Conservation (phyloP, 139 green algal genomes). For the Chlorella vulgaris region DNA sequence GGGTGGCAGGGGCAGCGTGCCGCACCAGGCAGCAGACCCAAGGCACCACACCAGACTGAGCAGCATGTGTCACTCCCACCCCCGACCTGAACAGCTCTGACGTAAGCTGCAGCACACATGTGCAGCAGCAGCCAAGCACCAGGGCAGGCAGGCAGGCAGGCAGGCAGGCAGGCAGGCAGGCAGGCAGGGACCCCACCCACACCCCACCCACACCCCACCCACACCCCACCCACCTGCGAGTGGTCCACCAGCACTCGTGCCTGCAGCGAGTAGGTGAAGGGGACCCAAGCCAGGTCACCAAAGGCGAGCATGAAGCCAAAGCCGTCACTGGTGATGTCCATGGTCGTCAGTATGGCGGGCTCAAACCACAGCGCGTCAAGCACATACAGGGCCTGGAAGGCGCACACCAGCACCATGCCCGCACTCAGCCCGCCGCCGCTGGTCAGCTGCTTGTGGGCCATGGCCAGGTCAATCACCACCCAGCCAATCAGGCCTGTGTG, state of each 20-base stretch:
- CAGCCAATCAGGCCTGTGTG: constrained; percentile 54
- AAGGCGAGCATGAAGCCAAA: constrained; percentile 99
- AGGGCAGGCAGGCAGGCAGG: no score
- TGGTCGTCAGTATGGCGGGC: constrained; percentile 90
- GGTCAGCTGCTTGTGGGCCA: constrained; percentile 73
- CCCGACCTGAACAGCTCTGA: no score
- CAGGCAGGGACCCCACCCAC: neutral
- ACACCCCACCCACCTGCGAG: constrained; percentile 39
- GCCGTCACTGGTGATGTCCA: constrained; percentile 98
- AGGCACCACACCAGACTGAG: no score
- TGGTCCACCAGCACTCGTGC: constrained; percentile 80
- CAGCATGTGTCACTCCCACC: no score
- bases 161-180: neutral
- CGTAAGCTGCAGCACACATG: no score
- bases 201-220: neutral
- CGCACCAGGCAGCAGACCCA: no score
- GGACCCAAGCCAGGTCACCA: constrained; percentile 96
- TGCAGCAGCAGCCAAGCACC: no score
- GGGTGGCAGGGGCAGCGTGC: no score
- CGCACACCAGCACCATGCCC: constrained; percentile 83
- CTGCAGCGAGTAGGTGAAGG: constrained; percentile 95
- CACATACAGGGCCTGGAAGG: constrained; percentile 78
- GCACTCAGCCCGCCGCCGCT: constrained; percentile 56
- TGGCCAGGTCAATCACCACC: constrained; percentile 65
- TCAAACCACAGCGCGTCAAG: constrained; percentile 75